Base-by-base conservation (phyloP, 371 early-diverging fungal genomes). In the Cokeromyces recurvatus region DNA sequence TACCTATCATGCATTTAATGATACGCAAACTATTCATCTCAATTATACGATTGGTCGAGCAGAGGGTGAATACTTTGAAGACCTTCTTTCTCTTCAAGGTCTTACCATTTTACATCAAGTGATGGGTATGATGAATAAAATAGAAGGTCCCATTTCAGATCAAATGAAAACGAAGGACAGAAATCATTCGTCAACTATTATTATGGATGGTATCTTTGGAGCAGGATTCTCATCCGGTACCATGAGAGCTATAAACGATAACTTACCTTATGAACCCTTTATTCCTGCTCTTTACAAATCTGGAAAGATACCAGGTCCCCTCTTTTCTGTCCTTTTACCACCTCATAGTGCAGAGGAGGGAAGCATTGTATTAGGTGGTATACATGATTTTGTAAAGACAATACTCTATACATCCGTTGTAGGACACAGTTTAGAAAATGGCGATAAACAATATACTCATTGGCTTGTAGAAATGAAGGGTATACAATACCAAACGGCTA, bases 31-130 rank as follows among this genome's bases (percentile, higher is more conserved):
- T 8, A 29, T 84, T 59, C 51, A 60, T 0, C 78, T 85, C n/a
- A 62, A 60, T 0, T 87, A 87, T 45, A 84, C 81, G 11, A 81
- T 75, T 32, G 76, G 77, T 20, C 68, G 64, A 49, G 81, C 81
- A 1, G 62, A 67, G 17, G 87, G 86, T 1, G 57, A 59, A n/a
- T 78, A 79, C 15, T 71, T 62, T 19, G 62, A 63, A 7, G 87
- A 84, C 31, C 62, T 54, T 0, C 62, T 87, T 14, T 63, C 61
- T 0, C 49, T 87, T 9, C 79, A 69, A n/a, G n/a, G n/a, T n/a
- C n/a, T n/a, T n/a, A n/a, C n/a, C n/a, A n/a, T n/a, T n/a, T n/a
- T n/a, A n/a, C n/a, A 44, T 5, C n/a, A n/a, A n/a, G n/a, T n/a
- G n/a, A n/a, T n/a, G n/a, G n/a, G n/a, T n/a, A n/a, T n/a, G n/a